Evolutionary conservation across 2,329 filamentous ascomycete genomes (phyloP).

Genomic region (Cadophora luteo-olivacea): DNA sequence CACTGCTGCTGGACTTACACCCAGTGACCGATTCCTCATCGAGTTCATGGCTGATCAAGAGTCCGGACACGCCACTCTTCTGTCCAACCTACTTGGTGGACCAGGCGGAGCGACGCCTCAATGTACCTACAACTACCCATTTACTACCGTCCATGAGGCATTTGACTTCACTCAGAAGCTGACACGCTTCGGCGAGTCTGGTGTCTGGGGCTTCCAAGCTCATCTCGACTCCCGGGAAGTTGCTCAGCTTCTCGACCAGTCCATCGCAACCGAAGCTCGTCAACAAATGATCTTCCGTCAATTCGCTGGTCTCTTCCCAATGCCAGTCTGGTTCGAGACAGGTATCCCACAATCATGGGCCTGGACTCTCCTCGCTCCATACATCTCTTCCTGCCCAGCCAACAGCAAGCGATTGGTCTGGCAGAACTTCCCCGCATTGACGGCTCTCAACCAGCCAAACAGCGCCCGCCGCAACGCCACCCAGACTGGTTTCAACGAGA

Average conservation of each 20-base stretch:
- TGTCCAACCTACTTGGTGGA: constrained; percentile 78
- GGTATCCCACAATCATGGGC: constrained; percentile 85
- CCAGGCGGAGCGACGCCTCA: constrained; percentile 66
- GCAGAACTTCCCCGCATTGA: constrained; percentile 82
- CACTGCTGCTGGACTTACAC: constrained; percentile 67
- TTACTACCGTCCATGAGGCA: constrained; percentile 75
- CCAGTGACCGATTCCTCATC: constrained; percentile 74
- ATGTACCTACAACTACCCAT: constrained; percentile 83
- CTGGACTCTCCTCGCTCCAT: constrained; percentile 82
- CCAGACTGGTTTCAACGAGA: constrained; percentile 67
- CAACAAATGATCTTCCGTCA: constrained; percentile 88
- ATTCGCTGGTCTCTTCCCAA: constrained; percentile 79
- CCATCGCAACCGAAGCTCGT: constrained; percentile 78
- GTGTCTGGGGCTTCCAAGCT: constrained; percentile 81
- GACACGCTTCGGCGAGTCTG: constrained; percentile 81
- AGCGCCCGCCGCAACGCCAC: constrained; percentile 70
- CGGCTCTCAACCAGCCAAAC: constrained; percentile 79
- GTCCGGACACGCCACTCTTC: constrained; percentile 75
- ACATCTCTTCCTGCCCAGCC: constrained; percentile 77
- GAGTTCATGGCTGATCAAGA: constrained; percentile 82
- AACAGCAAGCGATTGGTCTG: constrained; percentile 78
- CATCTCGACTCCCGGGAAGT: constrained; percentile 80
- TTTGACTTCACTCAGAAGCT: constrained; percentile 86
- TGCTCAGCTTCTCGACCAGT: constrained; percentile 75
- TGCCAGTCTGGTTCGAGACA: constrained; percentile 82